Percentiles rank a stretch among this genome's conserved stretches.
Conservation (phyloP, 345 rosid species). For the Erodium maritimum region DNA sequence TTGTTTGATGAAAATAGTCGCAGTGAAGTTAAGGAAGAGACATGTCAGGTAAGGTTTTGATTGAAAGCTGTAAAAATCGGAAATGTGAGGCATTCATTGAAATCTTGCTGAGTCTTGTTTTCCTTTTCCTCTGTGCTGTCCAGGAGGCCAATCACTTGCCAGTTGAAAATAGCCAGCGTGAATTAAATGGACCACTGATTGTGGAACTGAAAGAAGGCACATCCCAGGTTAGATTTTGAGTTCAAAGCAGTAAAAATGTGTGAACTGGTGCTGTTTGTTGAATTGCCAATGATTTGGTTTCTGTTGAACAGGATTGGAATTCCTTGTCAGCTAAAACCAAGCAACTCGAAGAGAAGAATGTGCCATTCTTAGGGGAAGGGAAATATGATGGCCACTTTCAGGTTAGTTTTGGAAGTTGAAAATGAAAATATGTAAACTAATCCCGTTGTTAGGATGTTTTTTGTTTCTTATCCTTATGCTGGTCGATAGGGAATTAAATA, state of each 20-base stretch:
- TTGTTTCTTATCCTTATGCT: background rate
- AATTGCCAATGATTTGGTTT: background rate
- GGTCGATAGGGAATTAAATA: conserved; percentile 4
- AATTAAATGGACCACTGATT: background rate
- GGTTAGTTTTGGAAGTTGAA: background rate
- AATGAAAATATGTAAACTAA: too few relatives aligned
- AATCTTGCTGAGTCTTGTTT: too few relatives aligned
- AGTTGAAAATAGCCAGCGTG: background rate
- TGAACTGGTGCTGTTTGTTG: background rate
- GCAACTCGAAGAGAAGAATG: background rate
- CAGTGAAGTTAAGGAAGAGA: background rate
- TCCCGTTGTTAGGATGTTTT: background rate
- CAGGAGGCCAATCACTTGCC: background rate
- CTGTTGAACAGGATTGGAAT: background rate
- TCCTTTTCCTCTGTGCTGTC: background rate
- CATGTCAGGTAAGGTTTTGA: background rate
- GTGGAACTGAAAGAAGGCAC: background rate
- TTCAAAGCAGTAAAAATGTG: background rate
- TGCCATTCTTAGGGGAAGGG: background rate
- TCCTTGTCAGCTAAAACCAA: background rate
- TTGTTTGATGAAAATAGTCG: conserved; percentile 9
- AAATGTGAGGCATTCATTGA: background rate
- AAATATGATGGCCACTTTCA: background rate
- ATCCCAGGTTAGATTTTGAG: background rate
- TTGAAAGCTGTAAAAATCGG: background rate